These are phyloP conservation scores for Yamagishiella unicocca DNA, from an alignment of 139 green algal genomes.

Conservation along the genomic window DNA sequence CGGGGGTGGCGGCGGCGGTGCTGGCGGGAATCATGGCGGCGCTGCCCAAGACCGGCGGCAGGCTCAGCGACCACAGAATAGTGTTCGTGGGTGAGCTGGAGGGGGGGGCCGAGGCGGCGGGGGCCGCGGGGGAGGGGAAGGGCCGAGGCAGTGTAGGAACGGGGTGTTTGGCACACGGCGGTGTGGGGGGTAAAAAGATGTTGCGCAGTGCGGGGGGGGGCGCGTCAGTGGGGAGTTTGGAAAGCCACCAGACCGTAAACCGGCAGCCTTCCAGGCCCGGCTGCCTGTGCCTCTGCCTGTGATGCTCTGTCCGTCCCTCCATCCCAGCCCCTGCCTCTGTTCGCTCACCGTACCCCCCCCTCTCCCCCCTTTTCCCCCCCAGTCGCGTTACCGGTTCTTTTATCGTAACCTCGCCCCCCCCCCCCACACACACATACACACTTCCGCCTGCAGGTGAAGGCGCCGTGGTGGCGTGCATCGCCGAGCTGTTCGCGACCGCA, in stretches of 20 bases:
- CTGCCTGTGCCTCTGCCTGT: too few species aligned
- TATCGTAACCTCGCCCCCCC: background rate
- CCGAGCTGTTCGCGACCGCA: conserved; percentile 84
- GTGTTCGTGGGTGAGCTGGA: conserved; percentile 72
- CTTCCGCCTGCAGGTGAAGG: conserved; percentile 69
- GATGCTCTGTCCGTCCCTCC: too few species aligned
- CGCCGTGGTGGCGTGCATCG: conserved; percentile 70
- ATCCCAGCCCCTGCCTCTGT: background rate
- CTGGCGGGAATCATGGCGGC: conserved; percentile 83
- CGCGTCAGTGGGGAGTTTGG: too few species aligned
- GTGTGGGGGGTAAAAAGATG: too few species aligned
- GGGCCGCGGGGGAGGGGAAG: too few species aligned
- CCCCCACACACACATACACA: background rate
- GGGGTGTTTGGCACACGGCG: too few species aligned
- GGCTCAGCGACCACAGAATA: conserved; percentile 78
- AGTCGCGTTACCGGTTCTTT: too few species aligned
- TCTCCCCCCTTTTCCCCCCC: background rate
- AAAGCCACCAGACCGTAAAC: too few species aligned
- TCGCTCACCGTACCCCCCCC: background rate
- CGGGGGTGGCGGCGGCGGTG: conserved; percentile 77
- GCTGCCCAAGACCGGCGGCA: conserved; percentile 69
- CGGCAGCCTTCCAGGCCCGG: too few species aligned
- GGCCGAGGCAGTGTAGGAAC: background rate
- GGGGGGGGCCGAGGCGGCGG: too few species aligned
- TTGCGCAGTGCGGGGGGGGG: too few species aligned